Base-by-base conservation (phyloP, 805 yeast species). In the Candida maesae region DNA sequence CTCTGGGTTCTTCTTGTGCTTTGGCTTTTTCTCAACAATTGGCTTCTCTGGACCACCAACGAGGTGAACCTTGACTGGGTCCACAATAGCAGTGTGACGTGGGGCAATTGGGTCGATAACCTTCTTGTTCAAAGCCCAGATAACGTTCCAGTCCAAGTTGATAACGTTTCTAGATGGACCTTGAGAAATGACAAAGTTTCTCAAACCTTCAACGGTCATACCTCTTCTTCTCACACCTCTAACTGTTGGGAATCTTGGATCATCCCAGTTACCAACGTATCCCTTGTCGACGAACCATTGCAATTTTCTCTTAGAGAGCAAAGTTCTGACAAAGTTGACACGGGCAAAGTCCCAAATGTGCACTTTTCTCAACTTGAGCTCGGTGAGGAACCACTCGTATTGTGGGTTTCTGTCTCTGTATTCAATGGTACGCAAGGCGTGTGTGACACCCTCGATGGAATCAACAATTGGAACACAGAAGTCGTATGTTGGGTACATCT, bases 171-270 rank as follows among this genome's bases (percentile, higher is more conserved):
- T 88, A 35, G 98, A 91, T 30, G 99, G 99, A 58, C 99, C 99
- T 72, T 93, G 98, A 37, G 95, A 77, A 47, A 93, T 73, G 52
- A 93, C 85, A 58, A 93, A 93, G 74, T 86, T 85, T 67, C 91
- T 80, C 65, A 93, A 79, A 52, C 98, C 99, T 71, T 93, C 97
- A 49, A 93, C 95, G 29, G 96, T 81, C 99, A 93, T 93, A 73
- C 99, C 99, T 73, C 99, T 85, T 76, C 99, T 83, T 74, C 97
- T 87, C 39, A 91, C 96, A 73, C 99, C 99, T 67, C 98, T 83
- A 29, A 93, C 96, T 35, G 99, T 93, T 54, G 99, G 99, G 88
- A 93, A 93, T 66, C 99, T 79, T 56, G 99, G 99, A 66, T 93
- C 99, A 61, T 43, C 97, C 99, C 99, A 93, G 70, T 88, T 89